Conservation (phyloP, 768 basidiomycete species). For the Russula brevipes region DNA sequence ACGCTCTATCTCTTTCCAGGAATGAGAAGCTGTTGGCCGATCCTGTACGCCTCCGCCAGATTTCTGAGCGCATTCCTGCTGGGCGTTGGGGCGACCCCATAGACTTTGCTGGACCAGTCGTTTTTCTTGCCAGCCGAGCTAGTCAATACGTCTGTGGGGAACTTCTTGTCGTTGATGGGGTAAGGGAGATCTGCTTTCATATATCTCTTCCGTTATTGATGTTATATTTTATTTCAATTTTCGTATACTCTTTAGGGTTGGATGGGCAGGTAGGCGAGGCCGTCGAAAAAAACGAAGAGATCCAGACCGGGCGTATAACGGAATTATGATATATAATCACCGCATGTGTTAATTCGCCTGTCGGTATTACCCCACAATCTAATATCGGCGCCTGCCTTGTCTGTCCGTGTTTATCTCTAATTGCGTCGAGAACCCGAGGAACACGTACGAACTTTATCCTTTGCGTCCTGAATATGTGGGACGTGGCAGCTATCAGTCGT, state of each 20-base stretch:
- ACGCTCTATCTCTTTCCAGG: constrained; percentile 36
- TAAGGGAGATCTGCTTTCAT: constrained; percentile 34
- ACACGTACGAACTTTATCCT: background rate
- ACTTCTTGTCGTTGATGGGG: constrained; percentile 61
- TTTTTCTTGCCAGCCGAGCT: constrained; percentile 60
- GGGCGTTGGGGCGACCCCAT: constrained; percentile 60
- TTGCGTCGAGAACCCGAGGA: constrained; percentile 5
- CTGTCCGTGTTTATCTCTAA: constrained; percentile 11
- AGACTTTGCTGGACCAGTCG: constrained; percentile 63
- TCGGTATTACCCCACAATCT: constrained; percentile 6
- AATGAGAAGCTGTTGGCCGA: constrained; percentile 61
- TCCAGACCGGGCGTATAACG: constrained; percentile 14
- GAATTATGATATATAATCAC: constrained; percentile 11
- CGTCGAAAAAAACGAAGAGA: constrained; percentile 5
- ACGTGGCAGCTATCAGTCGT: background rate
- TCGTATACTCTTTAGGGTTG: constrained; percentile 25
- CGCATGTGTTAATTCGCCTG: constrained; percentile 16
- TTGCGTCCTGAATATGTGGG: background rate
- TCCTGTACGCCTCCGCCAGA: constrained; percentile 56
- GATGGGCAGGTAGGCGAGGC: constrained; percentile 28
- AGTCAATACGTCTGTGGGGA: constrained; percentile 69
- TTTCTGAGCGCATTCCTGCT: constrained; percentile 66
- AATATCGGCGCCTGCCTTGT: constrained; percentile 3
- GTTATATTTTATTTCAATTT: background rate
- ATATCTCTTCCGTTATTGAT: constrained; percentile 6